phyloP scores from a whole-genome alignment of 225 moss, liverwort and hornwort genomes.

The Pseudoscleropodium purum region DNA sequence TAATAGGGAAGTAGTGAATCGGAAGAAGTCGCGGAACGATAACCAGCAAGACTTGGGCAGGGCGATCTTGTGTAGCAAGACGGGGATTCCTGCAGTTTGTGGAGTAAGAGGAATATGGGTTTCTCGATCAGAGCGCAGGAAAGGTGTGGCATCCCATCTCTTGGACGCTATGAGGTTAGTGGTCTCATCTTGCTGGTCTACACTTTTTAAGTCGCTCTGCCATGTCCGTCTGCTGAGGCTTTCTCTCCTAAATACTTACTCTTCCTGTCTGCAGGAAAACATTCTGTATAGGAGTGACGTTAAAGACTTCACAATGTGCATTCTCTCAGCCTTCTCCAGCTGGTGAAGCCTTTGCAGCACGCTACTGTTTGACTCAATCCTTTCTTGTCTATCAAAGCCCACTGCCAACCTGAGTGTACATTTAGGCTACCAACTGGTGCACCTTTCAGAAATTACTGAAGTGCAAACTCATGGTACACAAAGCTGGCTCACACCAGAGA shows the following conservation, averaged over 20 bases:
- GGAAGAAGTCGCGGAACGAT: slow-evolving; percentile 27
- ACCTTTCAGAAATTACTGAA: not conserved
- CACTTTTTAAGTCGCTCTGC: not conserved
- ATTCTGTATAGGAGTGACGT: slow-evolving; percentile 61
- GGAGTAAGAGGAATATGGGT: slow-evolving; percentile 96
- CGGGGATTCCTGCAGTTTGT: slow-evolving; percentile 64
- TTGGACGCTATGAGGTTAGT: slow-evolving; percentile 81
- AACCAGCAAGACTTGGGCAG: slow-evolving; percentile 38
- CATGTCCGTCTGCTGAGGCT: not conserved
- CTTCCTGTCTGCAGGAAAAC: slow-evolving; percentile 47
- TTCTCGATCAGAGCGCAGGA: slow-evolving; percentile 76
- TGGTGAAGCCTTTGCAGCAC: slow-evolving; percentile 72
- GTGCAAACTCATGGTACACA: not conserved
- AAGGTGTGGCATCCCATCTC: slow-evolving; percentile 79
- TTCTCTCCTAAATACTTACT: not conserved
- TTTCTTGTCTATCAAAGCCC: slow-evolving; percentile 71
- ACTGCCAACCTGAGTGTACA: not conserved
- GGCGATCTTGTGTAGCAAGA: slow-evolving; percentile 63
- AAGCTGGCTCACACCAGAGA: not conserved
- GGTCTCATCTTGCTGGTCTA: not conserved
- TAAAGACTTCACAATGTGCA: slow-evolving; percentile 62
- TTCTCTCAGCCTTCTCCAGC: slow-evolving; percentile 91
- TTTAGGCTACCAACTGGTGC: not conserved
- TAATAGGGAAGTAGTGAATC: slow-evolving; percentile 41
- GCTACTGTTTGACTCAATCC: slow-evolving; percentile 56